Evolutionary conservation across 768 basidiomycete genomes (phyloP), one percentile per base, ranked within the genome.

Genomic region (Wakefieldia striispora): DNA sequence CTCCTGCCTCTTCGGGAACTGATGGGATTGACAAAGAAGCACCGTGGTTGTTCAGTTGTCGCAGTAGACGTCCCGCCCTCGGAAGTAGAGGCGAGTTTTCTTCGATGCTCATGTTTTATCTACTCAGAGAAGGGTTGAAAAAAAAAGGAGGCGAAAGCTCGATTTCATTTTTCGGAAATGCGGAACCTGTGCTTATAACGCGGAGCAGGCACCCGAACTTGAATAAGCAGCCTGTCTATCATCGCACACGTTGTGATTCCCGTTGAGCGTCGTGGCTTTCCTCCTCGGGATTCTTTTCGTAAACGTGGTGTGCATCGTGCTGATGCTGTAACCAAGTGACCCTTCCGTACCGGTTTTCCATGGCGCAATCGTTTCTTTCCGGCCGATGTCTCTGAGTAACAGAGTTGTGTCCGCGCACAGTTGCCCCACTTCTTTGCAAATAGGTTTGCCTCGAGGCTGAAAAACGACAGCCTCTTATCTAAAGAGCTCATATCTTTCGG

Each of bases 381-480:
- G 11, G 31, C 39, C 49, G 53, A 52, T 49, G 44, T 48, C 27
- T 40, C 47, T 40, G 44, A 29, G 33, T 33, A 33, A 33, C 33
- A 33, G 24, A 45, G 53, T 45, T 46, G 45, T 54, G 43, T 45
- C 37, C 2, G 29, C 12, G 29, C 33, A 33, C 16, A 6, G 47
- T 34, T 29, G 40, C 19, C n/a, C 36, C 14, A 27, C 6, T 41
- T 31, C 34, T 33, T 45, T 49, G 21, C 45, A n/a, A 29, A 40
- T 46, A 27, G 14, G 24, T 40, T 23, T 52, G 69, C 78, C 78
- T 78, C 75, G 72, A 78, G 78, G 78, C 77, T 71, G 60, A 73
- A 75, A 72, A 74, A 43, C 12, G 37, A 41, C 26, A 12, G 10
- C n/a, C 29, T 49, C 36, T 56, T 57, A 61, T 53, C 58, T 49